Conservation (phyloP, 2,329 filamentous ascomycete species). For the Phialophora macrospora region DNA sequence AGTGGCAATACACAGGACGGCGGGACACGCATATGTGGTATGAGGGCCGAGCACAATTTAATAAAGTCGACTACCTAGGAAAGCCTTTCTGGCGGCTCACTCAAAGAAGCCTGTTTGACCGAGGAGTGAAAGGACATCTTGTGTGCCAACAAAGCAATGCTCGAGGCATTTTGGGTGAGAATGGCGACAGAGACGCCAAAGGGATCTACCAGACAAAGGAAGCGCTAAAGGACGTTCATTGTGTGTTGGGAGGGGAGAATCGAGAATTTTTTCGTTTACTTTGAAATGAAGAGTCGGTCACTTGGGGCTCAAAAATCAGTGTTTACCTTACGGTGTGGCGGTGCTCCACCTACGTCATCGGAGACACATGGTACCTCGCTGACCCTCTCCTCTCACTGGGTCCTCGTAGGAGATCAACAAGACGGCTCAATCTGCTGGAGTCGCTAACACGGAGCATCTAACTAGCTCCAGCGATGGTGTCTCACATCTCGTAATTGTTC, state of each 20-base stretch:
- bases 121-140: background rate
- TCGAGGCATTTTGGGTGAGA: background rate
- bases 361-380: background rate
- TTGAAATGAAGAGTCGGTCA: background rate
- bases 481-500: constrained; percentile 9
- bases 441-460: background rate
- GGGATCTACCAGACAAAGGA: background rate
- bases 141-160: background rate
- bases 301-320: background rate
- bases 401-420: background rate
- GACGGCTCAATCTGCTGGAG: background rate
- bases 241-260: background rate
- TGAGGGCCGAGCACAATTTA: background rate
- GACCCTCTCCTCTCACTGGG: background rate
- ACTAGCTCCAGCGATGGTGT: background rate
- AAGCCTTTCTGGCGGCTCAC: background rate
- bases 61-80: no score
- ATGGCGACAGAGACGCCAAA: background rate
- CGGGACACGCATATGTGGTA: background rate
- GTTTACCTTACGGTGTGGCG: no score
- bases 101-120: background rate
- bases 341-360: background rate
- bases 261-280: background rate
- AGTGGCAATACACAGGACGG: background rate
- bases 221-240: no score